Evolutionary conservation across 352 stramenopile genomes (phyloP).

Genomic region (Phytophthora ohioensis): DNA sequence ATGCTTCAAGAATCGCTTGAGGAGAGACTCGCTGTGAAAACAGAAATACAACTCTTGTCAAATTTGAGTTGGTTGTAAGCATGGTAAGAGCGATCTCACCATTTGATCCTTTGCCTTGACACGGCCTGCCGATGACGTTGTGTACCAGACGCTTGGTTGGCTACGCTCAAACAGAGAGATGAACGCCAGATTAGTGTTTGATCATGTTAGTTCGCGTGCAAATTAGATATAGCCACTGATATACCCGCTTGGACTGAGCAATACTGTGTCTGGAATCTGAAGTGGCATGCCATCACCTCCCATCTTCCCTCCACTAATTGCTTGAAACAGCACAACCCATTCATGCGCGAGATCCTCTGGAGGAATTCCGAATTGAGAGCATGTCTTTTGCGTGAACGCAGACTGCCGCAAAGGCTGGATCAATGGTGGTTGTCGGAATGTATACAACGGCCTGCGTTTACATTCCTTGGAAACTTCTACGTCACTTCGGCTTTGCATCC

Average conservation of each 20-base stretch:
- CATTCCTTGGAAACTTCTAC: constrained; percentile 1
- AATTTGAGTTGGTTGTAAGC: background rate
- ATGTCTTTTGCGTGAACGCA: constrained; percentile 45
- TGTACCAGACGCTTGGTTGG: constrained; percentile 69
- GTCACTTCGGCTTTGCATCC: constrained; percentile 19
- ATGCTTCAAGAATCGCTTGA: constrained; percentile 47
- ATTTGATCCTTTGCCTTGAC: constrained; percentile 51
- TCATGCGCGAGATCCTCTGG: constrained; percentile 57
- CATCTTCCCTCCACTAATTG: constrained; percentile 40
- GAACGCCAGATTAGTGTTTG: background rate
- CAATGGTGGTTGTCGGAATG: constrained; percentile 54
- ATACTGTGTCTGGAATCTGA: constrained; percentile 63
- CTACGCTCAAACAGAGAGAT: constrained; percentile 28
- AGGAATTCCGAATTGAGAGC: constrained; percentile 30
- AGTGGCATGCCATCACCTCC: constrained; percentile 40
- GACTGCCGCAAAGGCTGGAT: constrained; percentile 59
- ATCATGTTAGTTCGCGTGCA: too few species aligned
- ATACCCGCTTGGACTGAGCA: constrained; percentile 68
- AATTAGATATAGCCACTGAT: background rate
- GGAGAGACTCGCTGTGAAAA: constrained; percentile 53
- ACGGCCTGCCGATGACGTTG: constrained; percentile 51
- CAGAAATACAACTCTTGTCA: background rate
- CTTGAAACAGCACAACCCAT: constrained; percentile 68
- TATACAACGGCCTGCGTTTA: constrained; percentile 51
- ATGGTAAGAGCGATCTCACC: constrained; percentile 25